phyloP scores from a whole-genome alignment of 2,329 filamentous ascomycete species.

The Sphaerostilbella broomeana region DNA sequence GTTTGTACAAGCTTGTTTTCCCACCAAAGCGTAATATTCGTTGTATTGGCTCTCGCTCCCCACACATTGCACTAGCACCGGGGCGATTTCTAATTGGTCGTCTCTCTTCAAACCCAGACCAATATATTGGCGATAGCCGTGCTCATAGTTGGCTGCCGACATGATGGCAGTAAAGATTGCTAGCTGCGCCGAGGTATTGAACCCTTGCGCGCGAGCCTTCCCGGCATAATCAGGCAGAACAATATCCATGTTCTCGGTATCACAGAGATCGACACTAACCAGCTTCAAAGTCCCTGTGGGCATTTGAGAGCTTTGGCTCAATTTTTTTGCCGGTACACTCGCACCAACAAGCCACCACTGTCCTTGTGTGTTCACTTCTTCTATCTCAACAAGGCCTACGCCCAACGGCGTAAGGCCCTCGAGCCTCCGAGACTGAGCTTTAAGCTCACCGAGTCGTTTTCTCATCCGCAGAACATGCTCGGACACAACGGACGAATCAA shows the following conservation, averaged over 20 bases:
- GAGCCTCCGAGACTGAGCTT: slow-evolving; percentile 46
- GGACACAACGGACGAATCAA: slow-evolving; percentile 63
- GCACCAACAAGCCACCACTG: slow-evolving; percentile 99
- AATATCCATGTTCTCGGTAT: slow-evolving; percentile 42
- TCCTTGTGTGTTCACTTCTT: slow-evolving; percentile 74
- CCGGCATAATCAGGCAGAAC: slow-evolving; percentile 60
- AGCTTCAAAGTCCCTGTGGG: slow-evolving; percentile 18
- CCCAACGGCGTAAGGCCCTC: slow-evolving; percentile 76
- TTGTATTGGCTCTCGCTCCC: slow-evolving; percentile 82
- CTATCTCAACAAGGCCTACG: slow-evolving; percentile 75
- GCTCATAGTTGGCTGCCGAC: slow-evolving; percentile 74
- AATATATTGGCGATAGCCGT: slow-evolving; percentile 71
- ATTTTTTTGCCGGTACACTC: slow-evolving; percentile 59
- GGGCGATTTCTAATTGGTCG: slow-evolving; percentile 79
- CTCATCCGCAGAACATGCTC: slow-evolving; percentile 86
- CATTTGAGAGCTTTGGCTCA: slow-evolving; percentile 11
- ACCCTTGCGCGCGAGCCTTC: slow-evolving; percentile 73
- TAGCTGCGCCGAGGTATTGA: slow-evolving; percentile 79
- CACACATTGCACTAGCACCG: slow-evolving; percentile 80
- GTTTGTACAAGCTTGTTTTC: slow-evolving; percentile 68
- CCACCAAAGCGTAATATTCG: slow-evolving; percentile 85
- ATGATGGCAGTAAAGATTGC: slow-evolving; percentile 93
- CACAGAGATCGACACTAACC: slow-evolving; percentile 23
- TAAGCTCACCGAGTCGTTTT: slow-evolving; percentile 76
- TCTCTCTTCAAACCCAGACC: slow-evolving; percentile 81